Conservation (phyloP, 129 eudicot species). For the Flaveria ramosissima region DNA sequence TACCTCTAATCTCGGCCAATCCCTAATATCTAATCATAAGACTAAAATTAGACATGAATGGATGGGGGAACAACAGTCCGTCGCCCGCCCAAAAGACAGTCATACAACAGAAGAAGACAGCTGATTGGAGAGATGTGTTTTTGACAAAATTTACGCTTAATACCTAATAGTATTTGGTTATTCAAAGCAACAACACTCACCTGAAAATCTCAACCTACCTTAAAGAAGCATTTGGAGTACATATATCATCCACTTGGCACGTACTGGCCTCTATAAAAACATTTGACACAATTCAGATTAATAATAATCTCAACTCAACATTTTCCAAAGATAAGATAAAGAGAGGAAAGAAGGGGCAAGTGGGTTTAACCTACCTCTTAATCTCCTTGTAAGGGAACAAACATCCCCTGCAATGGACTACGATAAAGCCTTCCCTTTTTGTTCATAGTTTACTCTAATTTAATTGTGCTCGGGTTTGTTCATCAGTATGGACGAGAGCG, state of each 20-base stretch:
- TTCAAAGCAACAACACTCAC: constrained; percentile 76
- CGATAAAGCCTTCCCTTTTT: constrained; percentile 54
- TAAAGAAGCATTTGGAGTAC: constrained; percentile 80
- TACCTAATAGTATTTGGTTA: constrained; percentile 19
- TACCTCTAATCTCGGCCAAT: background rate
- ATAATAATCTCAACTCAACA: constrained; percentile 46
- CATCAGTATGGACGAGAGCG: constrained; percentile 93
- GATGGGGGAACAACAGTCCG: background rate
- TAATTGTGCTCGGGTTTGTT: constrained; percentile 29
- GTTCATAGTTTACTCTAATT: constrained; percentile 52
- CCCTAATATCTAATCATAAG: constrained; percentile 4
- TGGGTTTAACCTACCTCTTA: constrained; percentile 87
- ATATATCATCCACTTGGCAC: constrained; percentile 81
- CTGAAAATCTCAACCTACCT: constrained; percentile 86
- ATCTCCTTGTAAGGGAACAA: constrained; percentile 62
- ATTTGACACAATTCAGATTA: constrained; percentile 57
- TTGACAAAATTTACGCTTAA: constrained; percentile 2
- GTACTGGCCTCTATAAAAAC: constrained; percentile 77
- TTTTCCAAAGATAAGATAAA: constrained; percentile 20
- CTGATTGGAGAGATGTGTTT: background rate
- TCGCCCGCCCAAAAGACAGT: background rate
- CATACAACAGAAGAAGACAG: constrained; percentile 14
- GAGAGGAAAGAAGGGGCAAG: constrained; percentile 52
- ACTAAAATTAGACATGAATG: background rate
- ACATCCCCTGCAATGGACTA: constrained; percentile 48